phyloP scores from a whole-genome alignment of 2,329 filamentous ascomycete species.

The Magnaporthiopsis poae region DNA sequence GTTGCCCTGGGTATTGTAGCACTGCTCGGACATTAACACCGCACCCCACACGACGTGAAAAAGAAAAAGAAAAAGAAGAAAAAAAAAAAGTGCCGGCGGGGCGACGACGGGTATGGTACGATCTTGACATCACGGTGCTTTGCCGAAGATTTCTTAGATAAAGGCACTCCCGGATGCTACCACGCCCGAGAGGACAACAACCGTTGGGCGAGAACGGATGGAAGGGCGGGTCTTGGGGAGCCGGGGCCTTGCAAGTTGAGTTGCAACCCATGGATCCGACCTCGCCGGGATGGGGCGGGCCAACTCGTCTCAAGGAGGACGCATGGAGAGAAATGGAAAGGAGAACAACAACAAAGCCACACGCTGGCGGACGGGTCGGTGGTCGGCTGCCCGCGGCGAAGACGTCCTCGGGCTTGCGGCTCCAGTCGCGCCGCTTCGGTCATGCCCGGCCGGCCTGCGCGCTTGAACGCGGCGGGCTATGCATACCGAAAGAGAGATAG shows the following conservation, averaged over 20 bases:
- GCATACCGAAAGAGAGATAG: too few relatives aligned
- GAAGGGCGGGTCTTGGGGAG: neutral
- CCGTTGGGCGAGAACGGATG: neutral
- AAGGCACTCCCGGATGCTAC: neutral
- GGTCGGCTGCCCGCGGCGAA: too few relatives aligned
- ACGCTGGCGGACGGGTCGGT: neutral
- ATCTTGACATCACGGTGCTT: neutral
- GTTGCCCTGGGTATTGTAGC: neutral
- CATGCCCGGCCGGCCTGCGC: too few relatives aligned
- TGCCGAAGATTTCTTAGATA: neutral
- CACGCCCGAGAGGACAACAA: neutral
- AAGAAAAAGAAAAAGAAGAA: too few relatives aligned
- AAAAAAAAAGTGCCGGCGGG: too few relatives aligned
- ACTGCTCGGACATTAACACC: too few relatives aligned
- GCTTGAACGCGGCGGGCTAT: neutral
- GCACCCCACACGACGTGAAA: too few relatives aligned
- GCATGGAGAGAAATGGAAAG: neutral
- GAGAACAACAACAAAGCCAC: neutral
- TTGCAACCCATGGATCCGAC: neutral
- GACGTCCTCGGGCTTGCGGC: neutral
- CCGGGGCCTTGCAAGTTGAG: neutral
- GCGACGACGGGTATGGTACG: neutral
- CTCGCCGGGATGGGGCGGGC: too few relatives aligned
- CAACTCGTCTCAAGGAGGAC: neutral
- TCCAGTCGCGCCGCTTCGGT: neutral